A percentile compares a stretch with the other conserved stretches of the same genome.
Evolutionary conservation across 164 flowering plant species (phyloP).

Genomic region (Tinospora cordifolia): DNA sequence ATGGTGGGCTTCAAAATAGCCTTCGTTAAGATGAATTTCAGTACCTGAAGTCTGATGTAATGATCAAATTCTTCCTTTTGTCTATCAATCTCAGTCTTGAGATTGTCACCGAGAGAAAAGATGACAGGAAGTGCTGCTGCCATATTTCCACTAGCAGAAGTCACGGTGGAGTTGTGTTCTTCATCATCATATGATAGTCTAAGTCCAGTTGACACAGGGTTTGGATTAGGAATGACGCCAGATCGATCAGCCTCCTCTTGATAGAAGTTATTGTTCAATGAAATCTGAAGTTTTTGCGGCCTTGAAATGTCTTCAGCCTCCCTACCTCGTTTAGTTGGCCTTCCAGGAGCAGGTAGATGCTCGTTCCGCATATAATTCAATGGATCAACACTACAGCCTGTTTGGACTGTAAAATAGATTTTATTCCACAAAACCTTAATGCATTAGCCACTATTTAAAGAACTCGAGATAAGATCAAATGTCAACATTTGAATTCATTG

Average conservation of each 20-base stretch:
- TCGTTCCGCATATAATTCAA: slow-evolving; percentile 59
- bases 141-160: slow-evolving; percentile 69
- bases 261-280: slow-evolving; percentile 42
- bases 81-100: slow-evolving; percentile 51
- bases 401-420: slow-evolving; percentile 36
- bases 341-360: slow-evolving; percentile 29
- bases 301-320: slow-evolving; percentile 45
- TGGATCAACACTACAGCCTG: slow-evolving; percentile 52
- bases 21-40: not conserved
- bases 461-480: not conserved
- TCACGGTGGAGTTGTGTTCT: slow-evolving; percentile 66
- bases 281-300: slow-evolving; percentile 63
- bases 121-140: slow-evolving; percentile 40
- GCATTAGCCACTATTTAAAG: not conserved
- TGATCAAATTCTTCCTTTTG: slow-evolving; percentile 71
- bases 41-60: slow-evolving; percentile 67
- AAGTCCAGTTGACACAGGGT: slow-evolving; percentile 73
- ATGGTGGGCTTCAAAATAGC: not conserved
- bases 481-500: not conserved
- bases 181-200: slow-evolving; percentile 81
- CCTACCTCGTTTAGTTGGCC: slow-evolving; percentile 44
- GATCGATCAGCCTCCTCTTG: slow-evolving; percentile 56
- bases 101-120: slow-evolving; percentile 44
- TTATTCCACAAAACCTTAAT: not conserved
- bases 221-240: slow-evolving; percentile 40